phyloP scores from a whole-genome alignment of 1,284 basidiomycete genomes.

The Microbotryum violaceum region DNA sequence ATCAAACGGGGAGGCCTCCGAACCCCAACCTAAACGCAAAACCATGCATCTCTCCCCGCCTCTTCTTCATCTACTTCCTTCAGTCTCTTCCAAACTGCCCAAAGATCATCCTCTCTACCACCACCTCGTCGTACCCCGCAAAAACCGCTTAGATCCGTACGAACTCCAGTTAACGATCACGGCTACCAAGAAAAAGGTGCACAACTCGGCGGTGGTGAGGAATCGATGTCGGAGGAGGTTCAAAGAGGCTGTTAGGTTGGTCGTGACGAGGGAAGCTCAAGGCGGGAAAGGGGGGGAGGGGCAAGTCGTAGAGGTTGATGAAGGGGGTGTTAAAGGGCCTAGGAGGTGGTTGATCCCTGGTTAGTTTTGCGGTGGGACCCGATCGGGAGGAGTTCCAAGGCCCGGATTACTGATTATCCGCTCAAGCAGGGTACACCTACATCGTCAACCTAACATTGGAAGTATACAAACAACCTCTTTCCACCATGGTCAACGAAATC shows the following conservation, averaged over 20 bases:
- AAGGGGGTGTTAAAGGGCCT: conserved; percentile 10
- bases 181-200: conserved; percentile 25
- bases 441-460: conserved; percentile 23
- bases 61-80: not conserved
- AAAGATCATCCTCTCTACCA: not conserved
- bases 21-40: not conserved
- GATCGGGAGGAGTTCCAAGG: not conserved
- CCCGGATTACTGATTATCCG: not conserved
- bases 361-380: not conserved
- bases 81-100: not conserved
- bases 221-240: conserved; percentile 23
- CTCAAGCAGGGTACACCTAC: conserved; percentile 19
- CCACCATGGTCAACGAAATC: conserved; percentile 17
- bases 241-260: conserved; percentile 24
- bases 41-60: not conserved
- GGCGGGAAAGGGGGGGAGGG: not conserved
- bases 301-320: not conserved
- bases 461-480: conserved; percentile 22
- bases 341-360: conserved; percentile 29
- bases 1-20: not conserved
- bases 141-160: conserved; percentile 12
- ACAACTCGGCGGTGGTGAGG: conserved; percentile 27
- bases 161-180: conserved; percentile 27
- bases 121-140: no score
- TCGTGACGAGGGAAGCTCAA: conserved; percentile 25